phyloP scores from a whole-genome alignment of 345 rosid species.

The Anastatica hierochuntica region DNA sequence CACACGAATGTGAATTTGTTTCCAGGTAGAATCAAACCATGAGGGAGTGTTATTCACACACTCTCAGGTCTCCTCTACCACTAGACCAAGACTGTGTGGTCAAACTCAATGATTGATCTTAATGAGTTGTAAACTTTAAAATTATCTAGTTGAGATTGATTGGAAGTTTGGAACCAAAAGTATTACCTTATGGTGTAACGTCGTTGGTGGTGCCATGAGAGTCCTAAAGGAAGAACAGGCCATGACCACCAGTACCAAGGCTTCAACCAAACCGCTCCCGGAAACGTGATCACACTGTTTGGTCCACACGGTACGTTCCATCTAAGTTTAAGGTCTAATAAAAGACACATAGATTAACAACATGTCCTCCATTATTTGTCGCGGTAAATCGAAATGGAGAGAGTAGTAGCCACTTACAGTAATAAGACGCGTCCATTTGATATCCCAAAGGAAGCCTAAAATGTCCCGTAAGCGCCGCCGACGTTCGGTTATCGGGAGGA shows the following conservation, averaged over 20 bases:
- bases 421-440: constrained; percentile 97
- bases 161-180: not conserved
- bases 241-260: constrained; percentile 99
- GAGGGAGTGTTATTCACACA: no score
- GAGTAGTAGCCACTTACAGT: constrained; percentile 39
- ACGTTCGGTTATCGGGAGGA: constrained; percentile 51
- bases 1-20: no score
- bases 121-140: no score
- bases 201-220: constrained; percentile 78
- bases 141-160: no score
- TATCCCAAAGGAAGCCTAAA: constrained; percentile 93
- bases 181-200: constrained; percentile 67
- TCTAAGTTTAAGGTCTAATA: constrained; percentile 61
- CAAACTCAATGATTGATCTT: no score
- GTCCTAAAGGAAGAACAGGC: constrained; percentile 87
- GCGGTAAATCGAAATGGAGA: no score
- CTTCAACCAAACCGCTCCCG: constrained; percentile 89
- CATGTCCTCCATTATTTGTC: no score
- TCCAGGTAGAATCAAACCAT: no score
- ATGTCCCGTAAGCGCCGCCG: constrained; percentile 45
- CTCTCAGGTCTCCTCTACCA: no score
- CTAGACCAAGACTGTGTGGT: no score
- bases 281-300: constrained; percentile 88
- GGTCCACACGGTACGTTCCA: constrained; percentile 97
- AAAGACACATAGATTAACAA: not conserved